Percentiles rank a stretch among this genome's conserved stretches.
phyloP scores from a whole-genome alignment of 257 asterid genomes.

The Cruciata laevipes region DNA sequence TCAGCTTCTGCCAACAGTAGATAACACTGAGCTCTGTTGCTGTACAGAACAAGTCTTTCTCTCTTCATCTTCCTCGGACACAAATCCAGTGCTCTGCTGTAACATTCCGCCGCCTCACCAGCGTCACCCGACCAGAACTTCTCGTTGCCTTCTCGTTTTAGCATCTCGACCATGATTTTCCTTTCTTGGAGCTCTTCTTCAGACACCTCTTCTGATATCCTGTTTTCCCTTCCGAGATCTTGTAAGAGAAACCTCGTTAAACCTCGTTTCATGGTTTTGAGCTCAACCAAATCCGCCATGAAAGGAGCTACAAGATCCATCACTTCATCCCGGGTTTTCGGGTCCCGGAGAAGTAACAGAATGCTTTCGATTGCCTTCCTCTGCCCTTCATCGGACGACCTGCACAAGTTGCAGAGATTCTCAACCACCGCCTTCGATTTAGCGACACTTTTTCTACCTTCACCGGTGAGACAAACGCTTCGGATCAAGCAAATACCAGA shows the following conservation, averaged over 20 bases:
- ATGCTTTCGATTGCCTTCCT: slow-evolving; percentile 22
- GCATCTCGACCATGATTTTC: slow-evolving; percentile 10
- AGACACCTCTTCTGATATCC: slow-evolving; percentile 16
- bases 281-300: slow-evolving; percentile 33
- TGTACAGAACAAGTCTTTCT: slow-evolving; percentile 29
- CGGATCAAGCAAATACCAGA: slow-evolving; percentile 25
- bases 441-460: slow-evolving; percentile 25
- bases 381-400: slow-evolving; percentile 25
- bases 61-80: slow-evolving; percentile 27
- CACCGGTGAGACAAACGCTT: slow-evolving; percentile 19
- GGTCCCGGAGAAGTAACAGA: slow-evolving; percentile 24
- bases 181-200: slow-evolving; percentile 18
- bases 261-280: slow-evolving; percentile 14
- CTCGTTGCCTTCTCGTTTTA: slow-evolving; percentile 30
- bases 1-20: slow-evolving; percentile 25
- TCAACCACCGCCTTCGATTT: not conserved
- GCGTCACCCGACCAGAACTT: slow-evolving; percentile 22
- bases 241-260: slow-evolving; percentile 19
- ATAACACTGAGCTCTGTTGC: slow-evolving; percentile 33
- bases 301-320: slow-evolving; percentile 12
- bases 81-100: slow-evolving; percentile 22
- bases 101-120: slow-evolving; percentile 16
- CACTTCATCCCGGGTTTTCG: slow-evolving; percentile 16
- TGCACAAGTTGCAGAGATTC: slow-evolving; percentile 19
- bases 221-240: slow-evolving; percentile 13